These are phyloP conservation scores for Scheffersomyces segobiensis DNA, from an alignment of 1,139 yeast species.

Conservation along the genomic window DNA sequence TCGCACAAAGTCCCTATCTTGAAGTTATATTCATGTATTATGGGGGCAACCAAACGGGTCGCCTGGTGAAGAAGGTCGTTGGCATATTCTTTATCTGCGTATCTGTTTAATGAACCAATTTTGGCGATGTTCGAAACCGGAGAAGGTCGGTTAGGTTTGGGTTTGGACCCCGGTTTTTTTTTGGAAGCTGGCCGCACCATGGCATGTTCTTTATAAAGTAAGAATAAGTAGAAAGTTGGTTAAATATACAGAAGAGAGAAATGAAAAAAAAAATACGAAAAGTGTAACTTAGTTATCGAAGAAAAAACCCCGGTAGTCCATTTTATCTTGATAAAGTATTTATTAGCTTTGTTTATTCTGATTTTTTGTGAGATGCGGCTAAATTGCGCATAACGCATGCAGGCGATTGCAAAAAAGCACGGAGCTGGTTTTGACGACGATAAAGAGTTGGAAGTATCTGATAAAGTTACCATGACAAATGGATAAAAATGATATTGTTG, in stretches of 20 bases:
- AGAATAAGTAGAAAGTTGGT: neutral
- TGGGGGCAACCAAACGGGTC: conserved; percentile 66
- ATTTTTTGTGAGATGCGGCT: neutral
- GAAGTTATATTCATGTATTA: conserved; percentile 68
- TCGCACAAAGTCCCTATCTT: conserved; percentile 74
- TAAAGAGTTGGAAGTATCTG: too few relatives aligned
- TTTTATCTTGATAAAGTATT: neutral
- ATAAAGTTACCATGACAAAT: too few relatives aligned
- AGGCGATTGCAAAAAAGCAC: neutral
- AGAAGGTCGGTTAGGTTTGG: conserved; percentile 22
- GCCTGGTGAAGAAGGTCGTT: conserved; percentile 57
- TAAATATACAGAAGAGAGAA: neutral
- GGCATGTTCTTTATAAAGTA: neutral
- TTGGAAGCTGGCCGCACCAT: conserved; percentile 2
- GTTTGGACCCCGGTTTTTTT: conserved; percentile 15
- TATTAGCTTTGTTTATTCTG: neutral
- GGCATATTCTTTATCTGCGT: conserved; percentile 58
- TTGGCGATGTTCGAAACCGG: conserved; percentile 51
- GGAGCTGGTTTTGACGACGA: neutral
- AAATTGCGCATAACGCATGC: neutral
- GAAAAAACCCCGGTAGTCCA: neutral
- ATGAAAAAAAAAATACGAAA: neutral
- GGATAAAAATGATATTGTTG: too few relatives aligned
- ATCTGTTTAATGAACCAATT: conserved; percentile 59
- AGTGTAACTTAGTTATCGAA: too few relatives aligned